Evolutionary conservation across 805 yeast species (phyloP).

Genomic region (Alloascoidea hylecoeti): DNA sequence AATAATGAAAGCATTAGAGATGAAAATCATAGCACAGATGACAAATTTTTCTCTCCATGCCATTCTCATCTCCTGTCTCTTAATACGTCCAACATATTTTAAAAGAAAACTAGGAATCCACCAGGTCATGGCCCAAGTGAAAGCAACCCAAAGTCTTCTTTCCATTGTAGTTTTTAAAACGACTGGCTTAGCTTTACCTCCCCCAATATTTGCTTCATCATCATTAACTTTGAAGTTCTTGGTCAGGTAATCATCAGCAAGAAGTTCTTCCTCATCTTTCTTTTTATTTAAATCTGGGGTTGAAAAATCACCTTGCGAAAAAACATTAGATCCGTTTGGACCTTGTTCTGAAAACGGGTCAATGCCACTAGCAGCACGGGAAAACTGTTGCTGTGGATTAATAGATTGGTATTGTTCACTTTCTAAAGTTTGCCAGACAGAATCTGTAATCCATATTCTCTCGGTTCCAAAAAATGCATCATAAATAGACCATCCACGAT

Average conservation of each 20-base stretch:
- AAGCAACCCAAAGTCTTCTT: conserved; percentile 20
- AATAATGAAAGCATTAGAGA: conserved; percentile 21
- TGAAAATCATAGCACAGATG: conserved; percentile 18
- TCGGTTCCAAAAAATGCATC: conserved; percentile 20
- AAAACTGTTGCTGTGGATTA: neutral
- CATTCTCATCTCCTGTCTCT: conserved; percentile 22
- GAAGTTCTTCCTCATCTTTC: neutral
- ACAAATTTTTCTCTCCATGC: conserved; percentile 27
- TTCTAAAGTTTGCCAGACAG: conserved; percentile 22
- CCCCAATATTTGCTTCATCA: neutral
- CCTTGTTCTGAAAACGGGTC: neutral
- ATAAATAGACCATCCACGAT: conserved; percentile 15
- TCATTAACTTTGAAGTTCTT: neutral
- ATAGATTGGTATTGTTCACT: conserved; percentile 7
- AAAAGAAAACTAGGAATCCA: conserved; percentile 25
- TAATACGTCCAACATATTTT: conserved; percentile 20
- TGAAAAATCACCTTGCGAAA: neutral
- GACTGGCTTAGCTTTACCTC: conserved; percentile 14
- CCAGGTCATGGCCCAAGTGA: conserved; percentile 24
- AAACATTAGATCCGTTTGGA: neutral
- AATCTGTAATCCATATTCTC: conserved; percentile 21
- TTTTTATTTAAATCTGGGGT: neutral
- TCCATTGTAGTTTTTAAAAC: conserved; percentile 15
- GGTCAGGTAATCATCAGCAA: neutral
- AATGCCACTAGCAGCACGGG: no score